phyloP scores from a whole-genome alignment of 805 yeast genomes.

The Suhomyces vadensis region DNA sequence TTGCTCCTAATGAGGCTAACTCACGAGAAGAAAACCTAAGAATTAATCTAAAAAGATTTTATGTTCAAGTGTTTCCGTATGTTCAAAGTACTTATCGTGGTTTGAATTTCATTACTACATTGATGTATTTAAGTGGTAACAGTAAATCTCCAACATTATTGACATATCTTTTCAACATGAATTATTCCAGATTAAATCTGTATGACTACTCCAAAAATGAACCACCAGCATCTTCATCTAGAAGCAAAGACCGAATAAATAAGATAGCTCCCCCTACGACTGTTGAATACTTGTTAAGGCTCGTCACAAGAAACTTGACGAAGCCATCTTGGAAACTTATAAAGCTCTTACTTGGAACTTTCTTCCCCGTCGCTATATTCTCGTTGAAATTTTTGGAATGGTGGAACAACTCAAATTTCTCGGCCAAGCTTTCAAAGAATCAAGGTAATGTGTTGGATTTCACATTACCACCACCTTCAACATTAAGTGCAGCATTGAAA shows the following conservation, averaged over 20 bases:
- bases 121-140: conserved; percentile 66
- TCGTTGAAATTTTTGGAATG: conserved; percentile 83
- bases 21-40: conserved; percentile 25
- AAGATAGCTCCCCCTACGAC: conserved; percentile 44
- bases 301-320: conserved; percentile 21
- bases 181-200: conserved; percentile 61
- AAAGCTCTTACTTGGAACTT: conserved; percentile 43
- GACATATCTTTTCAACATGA: conserved; percentile 60
- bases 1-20: conserved; percentile 22
- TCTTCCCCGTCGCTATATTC: conserved; percentile 82
- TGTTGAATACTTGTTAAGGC: conserved; percentile 32
- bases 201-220: conserved; percentile 49
- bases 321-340: conserved; percentile 34
- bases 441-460: conserved; percentile 47
- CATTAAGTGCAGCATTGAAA: conserved; percentile 19
- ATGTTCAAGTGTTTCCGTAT: conserved; percentile 64
- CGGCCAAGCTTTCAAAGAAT: conserved; percentile 54
- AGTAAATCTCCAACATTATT: conserved; percentile 62
- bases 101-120: conserved; percentile 55
- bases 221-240: conserved; percentile 11
- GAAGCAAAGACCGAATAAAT: conserved; percentile 15
- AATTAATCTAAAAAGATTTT: conserved; percentile 37
- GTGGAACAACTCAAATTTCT: conserved; percentile 84
- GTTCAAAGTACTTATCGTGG: conserved; percentile 48
- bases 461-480: conserved; percentile 50